These are phyloP conservation scores for Petunia hybrid DNA, from an alignment of 305 asterid genomes.

Conservation along the genomic window DNA sequence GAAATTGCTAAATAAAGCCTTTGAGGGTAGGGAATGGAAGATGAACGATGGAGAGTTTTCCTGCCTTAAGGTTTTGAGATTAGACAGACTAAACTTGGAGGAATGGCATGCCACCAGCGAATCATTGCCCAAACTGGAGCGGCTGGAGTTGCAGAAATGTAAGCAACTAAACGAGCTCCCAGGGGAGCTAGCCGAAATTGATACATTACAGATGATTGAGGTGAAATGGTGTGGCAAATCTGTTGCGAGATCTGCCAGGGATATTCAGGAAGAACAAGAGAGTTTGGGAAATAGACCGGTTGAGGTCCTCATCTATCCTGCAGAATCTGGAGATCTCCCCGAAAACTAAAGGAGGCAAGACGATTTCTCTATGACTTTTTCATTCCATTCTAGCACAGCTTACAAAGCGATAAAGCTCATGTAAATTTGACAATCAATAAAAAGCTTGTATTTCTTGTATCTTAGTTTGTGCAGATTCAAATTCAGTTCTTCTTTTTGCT, in stretches of 20 bases:
- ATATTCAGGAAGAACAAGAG: neutral
- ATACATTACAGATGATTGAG: slow-evolving; percentile 11
- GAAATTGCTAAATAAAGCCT: slow-evolving; percentile 13
- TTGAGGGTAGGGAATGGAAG: neutral
- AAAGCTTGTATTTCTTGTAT: too few relatives aligned
- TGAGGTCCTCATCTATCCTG: neutral
- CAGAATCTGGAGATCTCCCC: too few relatives aligned
- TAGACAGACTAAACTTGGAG: neutral
- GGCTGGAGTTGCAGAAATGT: neutral
- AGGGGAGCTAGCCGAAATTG: neutral
- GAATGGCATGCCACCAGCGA: neutral
- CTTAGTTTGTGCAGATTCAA: too few relatives aligned
- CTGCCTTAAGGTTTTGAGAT: neutral
- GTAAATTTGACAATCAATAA: too few relatives aligned
- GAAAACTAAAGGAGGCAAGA: too few relatives aligned
- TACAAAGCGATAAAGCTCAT: too few relatives aligned
- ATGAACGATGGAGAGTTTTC: neutral
- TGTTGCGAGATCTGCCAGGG: neutral
- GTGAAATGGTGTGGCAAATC: neutral
- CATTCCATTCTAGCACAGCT: too few relatives aligned
- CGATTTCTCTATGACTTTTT: too few relatives aligned
- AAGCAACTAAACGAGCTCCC: slow-evolving; percentile 1
- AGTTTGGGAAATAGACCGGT: neutral
- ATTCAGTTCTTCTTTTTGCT: too few relatives aligned
- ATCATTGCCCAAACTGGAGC: neutral